Evolutionary conservation across 1,284 basidiomycete genomes (phyloP), one percentile per base, ranked within the genome.

Genomic region (Jaminaea rosea): DNA sequence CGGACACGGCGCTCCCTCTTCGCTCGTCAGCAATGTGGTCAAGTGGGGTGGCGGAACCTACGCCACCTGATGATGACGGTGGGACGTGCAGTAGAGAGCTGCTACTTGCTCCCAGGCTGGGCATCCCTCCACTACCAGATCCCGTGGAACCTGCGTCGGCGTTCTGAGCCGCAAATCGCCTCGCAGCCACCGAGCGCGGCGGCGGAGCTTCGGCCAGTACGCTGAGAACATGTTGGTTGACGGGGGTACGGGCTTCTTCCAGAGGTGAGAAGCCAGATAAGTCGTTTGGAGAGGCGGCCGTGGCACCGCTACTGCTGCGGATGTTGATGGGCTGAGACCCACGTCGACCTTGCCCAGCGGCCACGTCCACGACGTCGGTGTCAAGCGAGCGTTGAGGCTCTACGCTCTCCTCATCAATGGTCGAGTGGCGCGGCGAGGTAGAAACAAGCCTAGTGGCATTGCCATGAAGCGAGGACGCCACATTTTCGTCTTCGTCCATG

Each of bases 181-280:
- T n/a, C 17, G 19, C 39, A 4, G 39, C 39, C 11, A 23, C 39
- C 19, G 19, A 13, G 4, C 15, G 13, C 2, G 48, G 49, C 17
- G 56, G 53, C 2, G 62, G 63, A 5, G 59, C 55, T 36, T 76
- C 75, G n/a, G 77, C 77, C 1, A 79, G 60, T 1, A 77, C 78
- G 34, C 75, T 74, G 4, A 80, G 63, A 65, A 80, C 79, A 1
- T 75, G 76, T 32, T 76, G 72, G 66, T 80, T 80, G 60, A 77
- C 75, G 0, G 79, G 79, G 6, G 79, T 80, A 10, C 75, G 36
- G 2, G 62, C 45, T 11, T 67, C 64, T 1, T 66, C 60, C 3
- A 63, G 46, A 13, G 29, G 21, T 19, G 46, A 32, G 11, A 47
- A 34, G 19, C 39, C 39, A 11, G 19, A 37, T 23, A 26, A 11